Evolutionary conservation across 2,329 filamentous ascomycete species (phyloP), one percentile per base, ranked within the genome.

Genomic region (Dendrostoma leiphaemia): DNA sequence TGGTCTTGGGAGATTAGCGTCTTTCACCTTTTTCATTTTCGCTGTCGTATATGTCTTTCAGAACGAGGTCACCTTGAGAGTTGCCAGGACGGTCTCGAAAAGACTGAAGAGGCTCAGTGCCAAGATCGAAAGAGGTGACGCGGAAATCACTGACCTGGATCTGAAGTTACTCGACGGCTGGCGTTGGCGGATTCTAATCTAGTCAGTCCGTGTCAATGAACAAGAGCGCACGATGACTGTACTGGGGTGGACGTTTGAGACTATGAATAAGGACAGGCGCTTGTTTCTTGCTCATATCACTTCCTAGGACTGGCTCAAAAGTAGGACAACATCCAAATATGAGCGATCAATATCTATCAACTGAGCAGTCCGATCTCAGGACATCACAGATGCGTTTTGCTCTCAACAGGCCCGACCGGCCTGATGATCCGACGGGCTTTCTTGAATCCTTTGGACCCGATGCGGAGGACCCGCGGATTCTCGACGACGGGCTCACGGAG

Each of bases 1-100:
- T 9, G 74, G 77, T 4, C 71, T 70, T 13, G 74, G 75, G 13
- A 64, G 72, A 2, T 64, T 82, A 24, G 79, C 80, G 1, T 75
- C 74, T 32, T 58, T 83, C 9, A 76, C 77, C 8, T 76, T 81
- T 59, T 76, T 84, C 29, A 78, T 84, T 3, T 78, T 83, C 58
- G 76, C 79, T 2, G 76, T 82, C 19, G 67, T 84, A 35, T 83
- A 81, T 63, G 74, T 84, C 12, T 84, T 84, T 58, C 75, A 77
- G 61, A 82, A 81, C 63, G 81, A 84, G 64, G 80, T 84, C 19
- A 73, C 77, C 49, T 63, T 84, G 44, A 74, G 80, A 4, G 79
- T 82, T 3, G 79, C 78, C 10, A 73, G 71, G 62, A 83, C 80
- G 4, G 66, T 81, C 17, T 70, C 73, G 28, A 78, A 76, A 64